A percentile compares a stretch with the other conserved stretches of the same genome.
Conservation (phyloP, 352 stramenopile species). For the Peronospora destructor region DNA sequence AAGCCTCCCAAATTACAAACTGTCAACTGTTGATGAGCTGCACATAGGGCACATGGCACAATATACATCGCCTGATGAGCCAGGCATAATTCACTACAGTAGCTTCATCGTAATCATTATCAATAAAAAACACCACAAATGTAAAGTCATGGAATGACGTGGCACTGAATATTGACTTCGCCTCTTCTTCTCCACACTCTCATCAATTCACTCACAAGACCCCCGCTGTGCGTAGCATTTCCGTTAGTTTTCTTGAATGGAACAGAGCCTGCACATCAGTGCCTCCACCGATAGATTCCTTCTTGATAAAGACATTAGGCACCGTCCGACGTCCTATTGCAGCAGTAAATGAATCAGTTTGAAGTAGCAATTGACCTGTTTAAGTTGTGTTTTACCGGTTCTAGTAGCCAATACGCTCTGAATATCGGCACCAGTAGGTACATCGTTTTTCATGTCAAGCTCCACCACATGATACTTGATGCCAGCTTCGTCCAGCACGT, state of each 20-base stretch:
- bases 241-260: conserved; percentile 78
- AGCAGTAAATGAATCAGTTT: background rate
- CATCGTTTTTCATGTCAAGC: conserved; percentile 55
- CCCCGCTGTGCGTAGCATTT: conserved; percentile 71
- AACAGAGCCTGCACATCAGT: conserved; percentile 88
- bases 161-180: too few relatives aligned
- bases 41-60: too few relatives aligned
- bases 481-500: conserved; percentile 57
- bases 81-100: too few relatives aligned
- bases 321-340: conserved; percentile 88
- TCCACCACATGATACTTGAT: conserved; percentile 58
- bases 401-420: conserved; percentile 79
- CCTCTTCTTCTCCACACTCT: background rate
- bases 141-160: too few relatives aligned
- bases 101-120: too few relatives aligned
- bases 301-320: conserved; percentile 95
- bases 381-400: conserved; percentile 51
- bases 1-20: too few relatives aligned
- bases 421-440: conserved; percentile 67
- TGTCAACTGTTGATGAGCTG: too few relatives aligned
- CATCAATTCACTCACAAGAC: conserved; percentile 9
- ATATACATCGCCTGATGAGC: too few relatives aligned
- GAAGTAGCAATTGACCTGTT: background rate
- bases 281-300: conserved; percentile 89
- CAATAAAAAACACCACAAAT: too few relatives aligned